phyloP scores from a whole-genome alignment of 2,329 filamentous ascomycete species.

The Chaetomiaceae sp. region DNA sequence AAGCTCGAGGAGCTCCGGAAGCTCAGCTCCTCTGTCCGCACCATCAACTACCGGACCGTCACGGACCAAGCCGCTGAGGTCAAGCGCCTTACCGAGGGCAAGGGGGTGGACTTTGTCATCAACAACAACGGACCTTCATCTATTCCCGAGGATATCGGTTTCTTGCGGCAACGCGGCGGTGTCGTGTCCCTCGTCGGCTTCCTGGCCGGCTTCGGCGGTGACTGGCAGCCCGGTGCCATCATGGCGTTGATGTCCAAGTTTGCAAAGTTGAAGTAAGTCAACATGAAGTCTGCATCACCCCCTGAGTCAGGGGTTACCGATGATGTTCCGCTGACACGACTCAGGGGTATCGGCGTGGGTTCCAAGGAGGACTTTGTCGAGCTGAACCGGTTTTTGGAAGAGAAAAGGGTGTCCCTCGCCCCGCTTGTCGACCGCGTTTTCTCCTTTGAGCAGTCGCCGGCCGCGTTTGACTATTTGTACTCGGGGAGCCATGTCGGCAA shows the following conservation, averaged over 20 bases:
- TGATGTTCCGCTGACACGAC: neutral
- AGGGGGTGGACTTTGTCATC: conserved; percentile 28
- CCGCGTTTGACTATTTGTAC: conserved; percentile 17
- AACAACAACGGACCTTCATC: conserved; percentile 27
- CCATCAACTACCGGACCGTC: conserved; percentile 26
- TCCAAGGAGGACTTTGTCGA: conserved; percentile 16
- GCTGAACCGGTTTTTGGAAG: conserved; percentile 15
- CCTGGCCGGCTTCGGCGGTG: conserved; percentile 13
- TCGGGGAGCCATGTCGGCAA: conserved; percentile 19
- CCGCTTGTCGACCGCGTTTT: conserved; percentile 15
- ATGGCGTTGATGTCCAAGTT: conserved; percentile 18
- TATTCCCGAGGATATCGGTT: conserved; percentile 22
- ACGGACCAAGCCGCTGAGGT: conserved; percentile 21
- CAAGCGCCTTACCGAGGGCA: conserved; percentile 22
- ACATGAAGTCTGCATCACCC: no score
- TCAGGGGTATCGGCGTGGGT: conserved; percentile 16
- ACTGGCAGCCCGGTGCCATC: conserved; percentile 16
- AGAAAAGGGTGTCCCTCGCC: conserved; percentile 10
- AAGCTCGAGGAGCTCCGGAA: conserved; percentile 26
- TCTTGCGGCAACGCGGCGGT: conserved; percentile 9
- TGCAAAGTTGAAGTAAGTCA: conserved; percentile 19
- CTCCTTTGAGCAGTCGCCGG: conserved; percentile 8
- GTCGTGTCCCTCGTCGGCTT: conserved; percentile 21
- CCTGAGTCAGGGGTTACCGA: neutral
- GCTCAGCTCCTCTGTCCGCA: conserved; percentile 16